phyloP scores from a whole-genome alignment of 2,329 filamentous ascomycete species.

The Chaetomium sp. region DNA sequence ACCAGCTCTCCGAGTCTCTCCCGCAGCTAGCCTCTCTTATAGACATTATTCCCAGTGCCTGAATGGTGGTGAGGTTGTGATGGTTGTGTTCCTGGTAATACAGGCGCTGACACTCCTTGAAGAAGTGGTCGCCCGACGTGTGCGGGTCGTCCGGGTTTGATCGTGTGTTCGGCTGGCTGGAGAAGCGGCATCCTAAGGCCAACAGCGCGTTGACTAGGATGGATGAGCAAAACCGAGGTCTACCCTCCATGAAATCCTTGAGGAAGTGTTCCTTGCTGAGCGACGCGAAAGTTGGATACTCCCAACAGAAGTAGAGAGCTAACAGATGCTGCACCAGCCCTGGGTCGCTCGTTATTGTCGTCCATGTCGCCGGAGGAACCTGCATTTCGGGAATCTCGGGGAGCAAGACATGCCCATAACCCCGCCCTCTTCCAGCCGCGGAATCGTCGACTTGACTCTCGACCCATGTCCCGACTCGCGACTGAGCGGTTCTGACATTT shows the following conservation, averaged over 20 bases:
- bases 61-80: constrained; percentile 68
- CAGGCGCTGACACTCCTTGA: constrained; percentile 66
- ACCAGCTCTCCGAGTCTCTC: constrained; percentile 72
- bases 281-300: constrained; percentile 73
- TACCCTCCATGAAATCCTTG: constrained; percentile 63
- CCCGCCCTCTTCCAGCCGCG: constrained; percentile 42
- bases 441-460: constrained; percentile 44
- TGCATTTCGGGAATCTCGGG: constrained; percentile 50
- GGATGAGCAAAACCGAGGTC: constrained; percentile 66
- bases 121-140: constrained; percentile 73
- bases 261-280: constrained; percentile 73
- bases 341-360: constrained; percentile 59
- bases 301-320: constrained; percentile 72
- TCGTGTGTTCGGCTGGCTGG: constrained; percentile 64
- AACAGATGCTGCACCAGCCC: constrained; percentile 64
- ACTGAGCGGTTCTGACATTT: constrained; percentile 42
- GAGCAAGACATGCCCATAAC: constrained; percentile 53
- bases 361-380: constrained; percentile 56
- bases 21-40: constrained; percentile 73
- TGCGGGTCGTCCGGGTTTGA: constrained; percentile 63
- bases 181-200: constrained; percentile 69
- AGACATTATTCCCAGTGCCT: constrained; percentile 75
- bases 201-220: constrained; percentile 67
- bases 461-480: constrained; percentile 54
- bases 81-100: constrained; percentile 60